Evolutionary conservation across 2,329 filamentous ascomycete species (phyloP), one percentile per base, ranked within the genome.

Genomic region (Alternaria ventricosa): DNA sequence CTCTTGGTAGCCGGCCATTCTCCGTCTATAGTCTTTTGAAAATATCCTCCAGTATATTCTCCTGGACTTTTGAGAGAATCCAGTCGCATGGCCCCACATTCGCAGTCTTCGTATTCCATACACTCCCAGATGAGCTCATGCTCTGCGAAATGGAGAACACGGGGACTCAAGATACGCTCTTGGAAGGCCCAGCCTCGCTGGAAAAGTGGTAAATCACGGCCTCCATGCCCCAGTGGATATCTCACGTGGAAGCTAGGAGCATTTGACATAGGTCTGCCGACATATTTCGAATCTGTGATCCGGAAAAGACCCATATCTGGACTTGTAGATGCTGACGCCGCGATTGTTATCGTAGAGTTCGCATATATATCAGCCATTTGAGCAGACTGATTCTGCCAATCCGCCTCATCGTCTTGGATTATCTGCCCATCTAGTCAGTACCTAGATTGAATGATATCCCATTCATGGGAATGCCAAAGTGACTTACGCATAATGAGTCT

Each of bases 41-140:
- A 33, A 33, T 33, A 33, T 33, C 30, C 30, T 33, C 30, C 30
- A 8, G 30, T 33, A 33, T 33, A 33, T 33, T 33, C 30, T 33
- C 30, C 30, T 33, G 30, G 30, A 8, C 30, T 33, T 4, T 33
- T 33, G 6, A 33, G 30, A 1, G 30, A 33, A 33, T 33, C 30
- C 13, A 33, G 13, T 33, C 13, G 30, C 30, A 33, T 33, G 30
- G 30, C 13, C 6, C 53, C 53, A 36, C 53, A 55, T 44, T 55
- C 53, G 23, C 53, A 55, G n/a, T 20, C 22, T 20, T 18, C n/a
- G 15, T 22, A 28, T 22, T 36, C 20, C 36, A 30, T 61, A 27
- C 76, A 78, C 56, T 66, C 65, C 13, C 57, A 66, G 28, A 66
- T 60, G 3, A 68, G 18, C 15, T 68, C 66, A 23, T 61, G 41